A percentile compares a stretch with the other conserved stretches of the same genome.
These are phyloP conservation scores for Desmodesmus armatus DNA, from an alignment of 139 green algal genomes.

Conservation along the genomic window DNA sequence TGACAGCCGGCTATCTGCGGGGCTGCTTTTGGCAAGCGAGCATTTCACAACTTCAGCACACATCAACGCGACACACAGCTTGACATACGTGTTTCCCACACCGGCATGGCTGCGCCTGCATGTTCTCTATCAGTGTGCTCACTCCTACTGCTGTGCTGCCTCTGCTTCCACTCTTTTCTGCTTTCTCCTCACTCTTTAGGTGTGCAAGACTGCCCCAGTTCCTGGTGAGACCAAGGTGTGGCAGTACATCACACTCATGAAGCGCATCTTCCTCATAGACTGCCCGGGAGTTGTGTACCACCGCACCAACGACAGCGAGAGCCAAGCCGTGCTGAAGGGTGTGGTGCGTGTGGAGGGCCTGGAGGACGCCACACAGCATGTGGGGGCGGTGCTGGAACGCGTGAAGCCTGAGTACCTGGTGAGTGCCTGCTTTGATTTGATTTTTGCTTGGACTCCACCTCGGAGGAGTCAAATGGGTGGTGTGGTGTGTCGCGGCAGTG, in stretches of 20 bases:
- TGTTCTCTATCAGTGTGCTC: neutral
- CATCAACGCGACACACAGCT: no score
- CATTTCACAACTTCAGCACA: no score
- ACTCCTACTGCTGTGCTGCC: neutral
- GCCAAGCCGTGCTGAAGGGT: constrained; percentile 95
- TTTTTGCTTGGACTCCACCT: neutral
- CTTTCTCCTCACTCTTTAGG: constrained; percentile 53
- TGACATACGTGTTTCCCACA: no score
- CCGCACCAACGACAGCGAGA: constrained; percentile 83
- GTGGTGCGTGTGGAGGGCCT: constrained; percentile 95
- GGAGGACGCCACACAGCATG: constrained; percentile 91
- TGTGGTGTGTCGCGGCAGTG: no score
- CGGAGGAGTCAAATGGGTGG: no score
- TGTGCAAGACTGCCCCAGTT: constrained; percentile 96
- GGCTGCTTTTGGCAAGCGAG: no score
- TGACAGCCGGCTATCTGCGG: no score
- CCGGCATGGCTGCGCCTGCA: no score
- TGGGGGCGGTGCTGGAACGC: constrained; percentile 78
- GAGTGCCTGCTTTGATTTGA: constrained; percentile 37
- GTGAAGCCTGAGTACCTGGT: constrained; percentile 93
- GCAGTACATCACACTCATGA: constrained; percentile 99
- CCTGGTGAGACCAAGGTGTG: constrained; percentile 99
- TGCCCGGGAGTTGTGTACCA: constrained; percentile 98
- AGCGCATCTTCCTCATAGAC: constrained; percentile 99
- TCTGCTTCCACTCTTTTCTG: neutral